A percentile compares a stretch with the other conserved stretches of the same genome.
Evolutionary conservation across 2,329 filamentous ascomycete genomes (phyloP).

Genomic region (Aureobasidium mangrovei): DNA sequence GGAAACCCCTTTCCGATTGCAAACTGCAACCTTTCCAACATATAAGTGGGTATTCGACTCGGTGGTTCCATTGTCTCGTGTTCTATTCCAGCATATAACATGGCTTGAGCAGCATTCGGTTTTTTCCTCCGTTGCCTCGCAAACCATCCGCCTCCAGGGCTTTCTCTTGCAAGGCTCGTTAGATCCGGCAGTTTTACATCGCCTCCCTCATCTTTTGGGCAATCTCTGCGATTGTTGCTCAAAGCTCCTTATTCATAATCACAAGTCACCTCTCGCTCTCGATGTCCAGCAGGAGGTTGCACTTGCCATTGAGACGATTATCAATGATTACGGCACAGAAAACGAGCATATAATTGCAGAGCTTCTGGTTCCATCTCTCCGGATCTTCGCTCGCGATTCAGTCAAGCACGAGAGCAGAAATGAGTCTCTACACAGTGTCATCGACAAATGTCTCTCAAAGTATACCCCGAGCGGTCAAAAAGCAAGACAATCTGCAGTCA

Average conservation of each 20-base stretch:
- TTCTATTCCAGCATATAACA: background rate
- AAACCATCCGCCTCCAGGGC: conserved; percentile 1
- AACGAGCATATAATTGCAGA: conserved; percentile 7
- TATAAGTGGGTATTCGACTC: background rate
- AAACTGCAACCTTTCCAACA: background rate
- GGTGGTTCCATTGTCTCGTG: background rate
- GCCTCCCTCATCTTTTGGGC: background rate
- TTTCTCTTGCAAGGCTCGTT: background rate
- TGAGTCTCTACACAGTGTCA: background rate
- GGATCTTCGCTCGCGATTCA: background rate
- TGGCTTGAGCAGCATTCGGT: conserved; percentile 3
- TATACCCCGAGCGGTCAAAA: background rate
- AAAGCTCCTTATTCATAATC: background rate
- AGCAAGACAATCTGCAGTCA: background rate
- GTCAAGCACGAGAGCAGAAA: background rate
- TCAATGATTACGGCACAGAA: background rate
- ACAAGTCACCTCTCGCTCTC: background rate
- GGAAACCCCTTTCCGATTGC: background rate
- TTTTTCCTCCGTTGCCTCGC: background rate
- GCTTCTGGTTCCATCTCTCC: conserved; percentile 1
- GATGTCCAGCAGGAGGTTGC: conserved; percentile 4
- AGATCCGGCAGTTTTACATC: background rate
- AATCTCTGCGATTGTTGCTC: conserved; percentile 6
- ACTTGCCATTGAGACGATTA: background rate
- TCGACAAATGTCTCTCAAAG: background rate